Conservation (phyloP, 257 asterid species). For the Phtheirospermum japonicum region DNA sequence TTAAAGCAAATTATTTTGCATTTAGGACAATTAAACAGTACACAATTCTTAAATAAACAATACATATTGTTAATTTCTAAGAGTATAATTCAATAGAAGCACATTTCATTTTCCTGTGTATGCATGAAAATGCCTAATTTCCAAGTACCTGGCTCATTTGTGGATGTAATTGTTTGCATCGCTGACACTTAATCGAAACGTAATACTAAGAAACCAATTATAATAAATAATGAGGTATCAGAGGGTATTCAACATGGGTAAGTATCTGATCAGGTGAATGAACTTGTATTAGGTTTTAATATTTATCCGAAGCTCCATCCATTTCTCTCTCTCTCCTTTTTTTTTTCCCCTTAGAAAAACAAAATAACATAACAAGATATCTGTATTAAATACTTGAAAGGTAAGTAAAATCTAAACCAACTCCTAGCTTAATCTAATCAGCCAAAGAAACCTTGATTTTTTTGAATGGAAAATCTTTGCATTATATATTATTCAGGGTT, state of each 20-base stretch:
- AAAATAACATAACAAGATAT: neutral
- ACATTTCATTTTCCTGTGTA: neutral
- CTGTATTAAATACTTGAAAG: neutral
- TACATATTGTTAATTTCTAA: neutral
- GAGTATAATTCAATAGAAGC: neutral
- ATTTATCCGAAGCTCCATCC: neutral
- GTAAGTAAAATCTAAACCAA: neutral
- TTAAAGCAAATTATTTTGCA: neutral
- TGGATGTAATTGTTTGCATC: neutral
- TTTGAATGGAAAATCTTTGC: conserved; percentile 7
- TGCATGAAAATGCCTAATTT: neutral
- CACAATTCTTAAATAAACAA: neutral
- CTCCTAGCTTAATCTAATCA: conserved; percentile 8
- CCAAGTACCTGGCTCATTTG: neutral
- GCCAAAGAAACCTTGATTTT: neutral
- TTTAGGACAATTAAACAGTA: neutral
- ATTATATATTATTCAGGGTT: conserved; percentile 15
- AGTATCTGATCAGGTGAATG: conserved; percentile 3
- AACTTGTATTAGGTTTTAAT: conserved; percentile 3
- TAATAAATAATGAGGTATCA: neutral
- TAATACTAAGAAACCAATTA: neutral
- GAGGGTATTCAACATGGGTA: conserved; percentile 3
- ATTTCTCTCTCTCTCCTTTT: too few species aligned
- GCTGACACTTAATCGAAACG: neutral
- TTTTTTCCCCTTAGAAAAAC: neutral